These are phyloP conservation scores for Aspergillus eucalypticola DNA, from an alignment of 2,329 filamentous ascomycete genomes.

Conservation along the genomic window DNA sequence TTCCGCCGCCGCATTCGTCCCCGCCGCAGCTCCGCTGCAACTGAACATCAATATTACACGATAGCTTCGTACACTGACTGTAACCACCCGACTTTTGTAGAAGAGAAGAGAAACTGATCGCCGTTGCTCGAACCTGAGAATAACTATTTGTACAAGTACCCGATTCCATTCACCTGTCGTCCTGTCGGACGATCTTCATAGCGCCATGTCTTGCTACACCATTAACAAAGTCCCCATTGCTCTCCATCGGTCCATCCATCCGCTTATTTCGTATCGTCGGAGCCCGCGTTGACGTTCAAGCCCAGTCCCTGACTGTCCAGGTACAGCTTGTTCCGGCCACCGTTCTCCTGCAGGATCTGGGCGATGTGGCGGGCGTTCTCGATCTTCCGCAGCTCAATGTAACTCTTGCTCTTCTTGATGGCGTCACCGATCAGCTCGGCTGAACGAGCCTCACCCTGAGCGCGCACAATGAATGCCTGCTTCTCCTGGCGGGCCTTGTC, in stretches of 20 bases:
- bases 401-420: slow-evolving; percentile 98
- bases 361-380: slow-evolving; percentile 93
- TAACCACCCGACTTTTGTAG: not conserved
- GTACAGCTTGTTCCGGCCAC: slow-evolving; percentile 89
- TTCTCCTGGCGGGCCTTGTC: slow-evolving; percentile 99
- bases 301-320: slow-evolving; percentile 89
- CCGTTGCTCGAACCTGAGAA: slow-evolving; percentile 29
- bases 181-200: slow-evolving; percentile 4
- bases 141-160: slow-evolving; percentile 41
- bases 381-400: slow-evolving; percentile 96
- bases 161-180: slow-evolving; percentile 22
- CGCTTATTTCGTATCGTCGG: slow-evolving; percentile 35
- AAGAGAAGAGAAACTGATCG: slow-evolving; percentile 39
- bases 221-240: not conserved
- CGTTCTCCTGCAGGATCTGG: slow-evolving; percentile 78
- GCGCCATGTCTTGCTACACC: slow-evolving; percentile 10
- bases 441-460: slow-evolving; percentile 97
- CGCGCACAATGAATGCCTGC: slow-evolving; percentile 96
- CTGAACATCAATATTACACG: not conserved
- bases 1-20: slow-evolving; percentile 34
- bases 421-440: slow-evolving; percentile 97
- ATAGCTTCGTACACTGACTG: not conserved
- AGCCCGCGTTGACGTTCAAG: slow-evolving; percentile 68
- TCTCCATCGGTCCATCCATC: not conserved
- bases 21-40: slow-evolving; percentile 17